Evolutionary conservation across 2,329 filamentous ascomycete genomes (phyloP).

Genomic region (Aureobasidium vineae): DNA sequence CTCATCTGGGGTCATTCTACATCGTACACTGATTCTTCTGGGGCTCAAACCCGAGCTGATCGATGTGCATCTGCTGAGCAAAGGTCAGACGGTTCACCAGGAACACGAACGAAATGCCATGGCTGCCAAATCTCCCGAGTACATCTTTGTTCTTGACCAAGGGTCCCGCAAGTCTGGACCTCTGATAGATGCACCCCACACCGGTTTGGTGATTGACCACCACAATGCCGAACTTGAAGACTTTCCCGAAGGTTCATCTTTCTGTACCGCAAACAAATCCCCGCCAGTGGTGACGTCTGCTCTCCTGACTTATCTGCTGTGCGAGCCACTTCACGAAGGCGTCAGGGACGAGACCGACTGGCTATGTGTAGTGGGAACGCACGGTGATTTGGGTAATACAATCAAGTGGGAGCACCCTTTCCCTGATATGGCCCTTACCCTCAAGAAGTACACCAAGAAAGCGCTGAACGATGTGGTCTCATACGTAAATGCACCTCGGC

Average conservation of each 20-base stretch:
- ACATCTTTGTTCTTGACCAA: slow-evolving; percentile 65
- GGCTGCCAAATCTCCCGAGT: slow-evolving; percentile 51
- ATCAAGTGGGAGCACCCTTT: slow-evolving; percentile 66
- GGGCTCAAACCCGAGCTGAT: slow-evolving; percentile 56
- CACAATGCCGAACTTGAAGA: slow-evolving; percentile 57
- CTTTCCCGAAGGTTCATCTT: slow-evolving; percentile 56
- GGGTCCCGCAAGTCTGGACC: slow-evolving; percentile 58
- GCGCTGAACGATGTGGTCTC: slow-evolving; percentile 62
- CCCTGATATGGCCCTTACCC: slow-evolving; percentile 61
- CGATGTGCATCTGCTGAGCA: slow-evolving; percentile 58
- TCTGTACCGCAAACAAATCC: slow-evolving; percentile 62
- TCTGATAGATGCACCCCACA: slow-evolving; percentile 52
- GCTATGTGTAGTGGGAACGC: slow-evolving; percentile 63
- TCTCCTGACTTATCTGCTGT: slow-evolving; percentile 64
- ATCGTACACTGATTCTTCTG: slow-evolving; percentile 58
- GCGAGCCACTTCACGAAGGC: slow-evolving; percentile 54
- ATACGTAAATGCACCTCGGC: slow-evolving; percentile 63
- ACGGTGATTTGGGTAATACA: slow-evolving; percentile 64
- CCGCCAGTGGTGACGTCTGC: slow-evolving; percentile 65
- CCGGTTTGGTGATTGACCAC: slow-evolving; percentile 63
- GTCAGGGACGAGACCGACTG: slow-evolving; percentile 56
- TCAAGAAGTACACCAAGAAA: slow-evolving; percentile 62
- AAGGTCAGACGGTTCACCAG: slow-evolving; percentile 59
- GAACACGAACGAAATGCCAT: slow-evolving; percentile 55
- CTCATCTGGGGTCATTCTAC: slow-evolving; percentile 61